Conservation (phyloP, 345 rosid species). For the Excoecaria agallocha region DNA sequence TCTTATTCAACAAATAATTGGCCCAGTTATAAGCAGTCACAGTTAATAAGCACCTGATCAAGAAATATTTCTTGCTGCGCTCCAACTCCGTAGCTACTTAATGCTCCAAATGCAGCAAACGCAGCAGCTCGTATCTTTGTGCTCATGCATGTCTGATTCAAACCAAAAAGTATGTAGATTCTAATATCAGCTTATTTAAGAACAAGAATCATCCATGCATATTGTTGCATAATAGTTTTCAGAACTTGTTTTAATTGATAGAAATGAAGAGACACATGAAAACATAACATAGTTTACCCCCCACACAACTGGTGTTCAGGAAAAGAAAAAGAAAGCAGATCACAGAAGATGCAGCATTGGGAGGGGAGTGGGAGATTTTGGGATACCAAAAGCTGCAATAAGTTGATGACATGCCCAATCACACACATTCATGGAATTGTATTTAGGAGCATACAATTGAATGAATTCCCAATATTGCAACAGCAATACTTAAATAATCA, state of each 20-base stretch:
- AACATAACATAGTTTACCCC: neutral
- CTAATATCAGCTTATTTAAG: neutral
- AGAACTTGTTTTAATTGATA: no score
- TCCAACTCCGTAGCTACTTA: conserved; percentile 70
- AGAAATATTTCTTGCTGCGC: conserved; percentile 68
- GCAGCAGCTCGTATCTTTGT: conserved; percentile 82
- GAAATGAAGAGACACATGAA: neutral
- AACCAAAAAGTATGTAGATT: conserved; percentile 7
- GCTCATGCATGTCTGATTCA: conserved; percentile 63
- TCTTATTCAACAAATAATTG: neutral
- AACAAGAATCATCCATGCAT: neutral
- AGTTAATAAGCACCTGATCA: conserved; percentile 61
- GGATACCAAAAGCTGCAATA: neutral
- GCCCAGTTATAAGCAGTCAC: neutral
- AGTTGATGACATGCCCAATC: no score
- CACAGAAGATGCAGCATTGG: neutral
- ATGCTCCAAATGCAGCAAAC: conserved; percentile 83
- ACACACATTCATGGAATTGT: neutral
- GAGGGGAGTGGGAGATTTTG: neutral
- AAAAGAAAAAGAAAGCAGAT: neutral
- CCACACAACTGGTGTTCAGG: neutral
- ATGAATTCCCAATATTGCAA: neutral
- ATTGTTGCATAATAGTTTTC: neutral
- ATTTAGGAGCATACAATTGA: neutral
- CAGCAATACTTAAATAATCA: neutral